phyloP scores from a whole-genome alignment of 495 filamentous ascomycete genomes.

The Podospora sp. region DNA sequence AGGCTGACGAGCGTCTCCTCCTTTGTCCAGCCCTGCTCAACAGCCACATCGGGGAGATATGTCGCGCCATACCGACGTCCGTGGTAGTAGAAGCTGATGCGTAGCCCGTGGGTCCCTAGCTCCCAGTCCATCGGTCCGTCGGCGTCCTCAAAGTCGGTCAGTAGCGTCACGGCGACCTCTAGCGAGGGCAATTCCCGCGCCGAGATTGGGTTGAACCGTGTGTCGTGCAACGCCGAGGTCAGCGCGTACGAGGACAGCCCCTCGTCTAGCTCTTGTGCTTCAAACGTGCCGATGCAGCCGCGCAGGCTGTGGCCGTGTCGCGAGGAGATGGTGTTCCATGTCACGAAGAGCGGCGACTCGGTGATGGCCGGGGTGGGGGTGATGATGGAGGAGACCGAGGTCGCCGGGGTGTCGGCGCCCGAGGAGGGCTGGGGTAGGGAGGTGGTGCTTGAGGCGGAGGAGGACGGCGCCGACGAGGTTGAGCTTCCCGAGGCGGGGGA shows the following conservation, averaged over 20 bases:
- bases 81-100: slow-evolving; percentile 71
- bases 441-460: slow-evolving; percentile 29
- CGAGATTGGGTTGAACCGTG: slow-evolving; percentile 77
- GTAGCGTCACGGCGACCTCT: slow-evolving; percentile 70
- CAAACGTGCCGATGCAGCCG: slow-evolving; percentile 97
- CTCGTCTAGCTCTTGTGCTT: slow-evolving; percentile 68
- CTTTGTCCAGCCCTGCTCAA: slow-evolving; percentile 94
- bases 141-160: slow-evolving; percentile 75
- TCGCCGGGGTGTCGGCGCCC: slow-evolving; percentile 37
- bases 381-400: slow-evolving; percentile 39
- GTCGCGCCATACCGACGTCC: slow-evolving; percentile 74
- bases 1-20: slow-evolving; percentile 87
- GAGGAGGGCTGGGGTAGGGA: slow-evolving; percentile 31
- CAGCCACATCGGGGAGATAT: slow-evolving; percentile 88
- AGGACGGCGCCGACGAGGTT: slow-evolving; percentile 29
- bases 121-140: slow-evolving; percentile 80
- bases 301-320: slow-evolving; percentile 67
- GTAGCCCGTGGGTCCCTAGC: slow-evolving; percentile 80
- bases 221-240: slow-evolving; percentile 87
- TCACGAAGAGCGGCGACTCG: slow-evolving; percentile 81
- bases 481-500: slow-evolving; percentile 28
- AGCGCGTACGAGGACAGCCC: slow-evolving; percentile 82
- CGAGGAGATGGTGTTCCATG: slow-evolving; percentile 78
- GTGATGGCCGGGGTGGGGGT: slow-evolving; percentile 27
- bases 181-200: slow-evolving; percentile 67